phyloP scores from a whole-genome alignment of 192 early-diverging fungal species.

The Funneliformis geosporum region DNA sequence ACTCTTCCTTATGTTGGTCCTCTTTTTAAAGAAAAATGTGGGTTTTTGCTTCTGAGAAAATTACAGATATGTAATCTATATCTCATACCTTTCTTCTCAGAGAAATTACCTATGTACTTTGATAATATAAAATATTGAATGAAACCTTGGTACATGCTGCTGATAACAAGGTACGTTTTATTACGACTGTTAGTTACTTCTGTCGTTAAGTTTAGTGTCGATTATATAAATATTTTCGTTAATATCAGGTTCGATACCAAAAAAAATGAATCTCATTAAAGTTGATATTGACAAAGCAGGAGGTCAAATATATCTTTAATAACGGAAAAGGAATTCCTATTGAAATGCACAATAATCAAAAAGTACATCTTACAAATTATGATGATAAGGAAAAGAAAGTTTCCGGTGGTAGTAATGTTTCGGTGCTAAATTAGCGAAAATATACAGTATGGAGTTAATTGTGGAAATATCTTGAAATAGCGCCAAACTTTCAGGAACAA shows the following conservation, averaged over 20 bases:
- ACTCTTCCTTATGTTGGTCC: no score
- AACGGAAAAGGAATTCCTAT: conserved; percentile 96
- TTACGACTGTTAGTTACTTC: no score
- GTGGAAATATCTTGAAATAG: conserved; percentile 80
- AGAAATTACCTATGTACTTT: conserved; percentile 76
- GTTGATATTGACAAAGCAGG: conserved; percentile 80
- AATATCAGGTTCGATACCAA: conserved; percentile 70
- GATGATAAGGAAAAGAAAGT: conserved; percentile 94
- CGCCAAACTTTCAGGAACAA: conserved; percentile 86
- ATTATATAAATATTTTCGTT: no score
- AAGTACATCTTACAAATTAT: conserved; percentile 96
- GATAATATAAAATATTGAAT: conserved; percentile 97
- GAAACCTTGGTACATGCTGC: conserved; percentile 97
- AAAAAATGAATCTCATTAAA: conserved; percentile 81
- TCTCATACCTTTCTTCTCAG: no score
- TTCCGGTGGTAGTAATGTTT: conserved; percentile 94
- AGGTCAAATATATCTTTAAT: conserved; percentile 85
- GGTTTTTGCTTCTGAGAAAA: no score
- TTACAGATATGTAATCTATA: no score
- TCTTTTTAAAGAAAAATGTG: no score
- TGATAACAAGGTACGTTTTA: conserved; percentile 80
- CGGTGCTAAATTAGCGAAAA: conserved; percentile 95
- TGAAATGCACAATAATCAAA: conserved; percentile 88
- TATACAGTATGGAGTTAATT: conserved; percentile 91
- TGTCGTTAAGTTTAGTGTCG: no score